Base-by-base conservation (phyloP, 1,284 basidiomycete species). In the Rhodotorula sp. region DNA sequence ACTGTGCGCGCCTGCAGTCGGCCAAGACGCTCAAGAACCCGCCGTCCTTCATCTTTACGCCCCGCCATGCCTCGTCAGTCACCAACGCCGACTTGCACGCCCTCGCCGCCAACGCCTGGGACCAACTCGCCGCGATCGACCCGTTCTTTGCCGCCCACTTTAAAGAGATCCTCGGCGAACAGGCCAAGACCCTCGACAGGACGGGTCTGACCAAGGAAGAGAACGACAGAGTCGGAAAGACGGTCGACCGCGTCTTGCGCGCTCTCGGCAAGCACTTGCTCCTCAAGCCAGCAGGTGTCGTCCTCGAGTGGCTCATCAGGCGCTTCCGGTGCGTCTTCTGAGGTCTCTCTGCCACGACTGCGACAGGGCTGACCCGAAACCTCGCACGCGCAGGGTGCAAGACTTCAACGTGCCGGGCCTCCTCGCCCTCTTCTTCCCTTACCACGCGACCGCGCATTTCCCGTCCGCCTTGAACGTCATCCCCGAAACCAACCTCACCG, bases 231-330 rank as follows among this genome's bases (percentile, higher is more conserved):
- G 83, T 96, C 71, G 86, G 92, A 79, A 80, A 73, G 14, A 83
- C 84, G 3, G 85, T 97, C 65, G 84, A 86, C 58, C 84, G 84
- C 14, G 91, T 93, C 77, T 80, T 98, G 49, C 82, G 87, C 54
- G 81, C 89, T 48, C 83, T 99, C 4, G 91, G 92, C 1, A 89
- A 88, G 23, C 91, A 90, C 84, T 82, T 99, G 51, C 85, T 93
- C 81, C 90, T 94, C 67, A 85, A 88, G 67, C 90, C 92, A 2
- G 87, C 92, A 0, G 90, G 89, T 54, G 94, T 91, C 81, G 87
- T 92, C n/a, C 80, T 99, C 48, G 96, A 99, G 80, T 99, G 96
- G 96, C 87, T 99, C 34, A 92, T 99, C 5, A 85, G 93, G 75
- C 85, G 94, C 68, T 98, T 97, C 82, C 88, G 93, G 93, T 92